A percentile compares a stretch with the other conserved stretches of the same genome.
phyloP scores from a whole-genome alignment of 306 rosid species.

The Quercus suber region DNA sequence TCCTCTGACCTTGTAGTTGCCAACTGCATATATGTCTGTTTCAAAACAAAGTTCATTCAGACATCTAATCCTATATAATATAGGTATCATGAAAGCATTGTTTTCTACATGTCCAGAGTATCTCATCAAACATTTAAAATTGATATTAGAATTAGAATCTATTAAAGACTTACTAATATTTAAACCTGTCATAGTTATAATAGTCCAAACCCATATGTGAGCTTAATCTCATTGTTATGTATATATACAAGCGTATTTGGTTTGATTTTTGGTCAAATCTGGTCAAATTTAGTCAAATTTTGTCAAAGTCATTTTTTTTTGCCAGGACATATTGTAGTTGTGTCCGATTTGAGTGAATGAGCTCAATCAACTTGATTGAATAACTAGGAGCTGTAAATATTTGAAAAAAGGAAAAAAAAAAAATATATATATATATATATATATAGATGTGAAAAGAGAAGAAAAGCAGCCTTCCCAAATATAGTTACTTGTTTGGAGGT shows the following conservation, averaged over 20 bases:
- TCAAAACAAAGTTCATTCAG: slow-evolving; percentile 16
- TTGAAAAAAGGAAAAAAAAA: background rate
- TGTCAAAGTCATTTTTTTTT: no score
- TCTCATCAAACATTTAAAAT: background rate
- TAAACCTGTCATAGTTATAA: no score
- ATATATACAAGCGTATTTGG: background rate
- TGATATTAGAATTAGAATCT: no score
- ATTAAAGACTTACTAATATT: background rate
- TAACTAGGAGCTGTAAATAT: background rate
- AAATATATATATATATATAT: no score
- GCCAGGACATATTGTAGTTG: no score
- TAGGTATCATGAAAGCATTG: no score
- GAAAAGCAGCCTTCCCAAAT: slow-evolving; percentile 73
- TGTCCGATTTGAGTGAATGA: no score
- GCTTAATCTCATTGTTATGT: background rate
- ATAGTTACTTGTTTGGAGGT: slow-evolving; percentile 68
- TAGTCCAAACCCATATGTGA: no score
- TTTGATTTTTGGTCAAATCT: no score
- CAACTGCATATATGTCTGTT: slow-evolving; percentile 84
- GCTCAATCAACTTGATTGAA: no score
- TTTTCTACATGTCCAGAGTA: background rate
- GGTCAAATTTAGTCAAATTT: no score
- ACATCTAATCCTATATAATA: slow-evolving; percentile 9
- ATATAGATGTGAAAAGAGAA: no score
- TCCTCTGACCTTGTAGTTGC: slow-evolving; percentile 81